Conservation (phyloP, 768 basidiomycete species). For the Dioszegia aurantiaca region DNA sequence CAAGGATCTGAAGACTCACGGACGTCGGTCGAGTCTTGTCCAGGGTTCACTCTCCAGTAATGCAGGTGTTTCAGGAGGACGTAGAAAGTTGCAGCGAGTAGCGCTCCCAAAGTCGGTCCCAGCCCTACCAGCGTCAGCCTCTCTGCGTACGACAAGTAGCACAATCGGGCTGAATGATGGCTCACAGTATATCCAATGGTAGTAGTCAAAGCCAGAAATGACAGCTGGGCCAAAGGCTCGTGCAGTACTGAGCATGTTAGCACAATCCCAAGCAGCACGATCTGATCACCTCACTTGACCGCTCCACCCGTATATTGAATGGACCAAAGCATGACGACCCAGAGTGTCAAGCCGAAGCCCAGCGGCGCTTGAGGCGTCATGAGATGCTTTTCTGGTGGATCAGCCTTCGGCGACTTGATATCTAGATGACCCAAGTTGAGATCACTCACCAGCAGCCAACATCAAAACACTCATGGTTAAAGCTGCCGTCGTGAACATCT, state of each 20-base stretch:
- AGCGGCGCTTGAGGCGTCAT: slow-evolving; percentile 45
- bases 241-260: slow-evolving; percentile 38
- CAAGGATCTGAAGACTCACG: slow-evolving; percentile 25
- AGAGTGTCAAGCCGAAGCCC: slow-evolving; percentile 43
- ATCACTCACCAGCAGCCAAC: slow-evolving; percentile 47
- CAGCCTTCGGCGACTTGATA: not conserved
- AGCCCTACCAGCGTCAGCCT: slow-evolving; percentile 54
- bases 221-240: slow-evolving; percentile 47
- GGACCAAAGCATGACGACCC: slow-evolving; percentile 45
- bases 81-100: slow-evolving; percentile 64
- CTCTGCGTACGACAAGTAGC: too few relatives aligned
- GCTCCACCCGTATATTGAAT: slow-evolving; percentile 46
- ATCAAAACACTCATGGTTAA: slow-evolving; percentile 46
- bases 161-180: too few relatives aligned
- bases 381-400: slow-evolving; percentile 30
- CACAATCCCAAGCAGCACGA: not conserved
- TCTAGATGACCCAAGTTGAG: not conserved
- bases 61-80: slow-evolving; percentile 57
- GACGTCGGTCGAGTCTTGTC: slow-evolving; percentile 55
- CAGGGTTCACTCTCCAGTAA: slow-evolving; percentile 57
- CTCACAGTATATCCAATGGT: slow-evolving; percentile 48
- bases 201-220: slow-evolving; percentile 38
- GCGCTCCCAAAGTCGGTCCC: slow-evolving; percentile 67
- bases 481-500: slow-evolving; percentile 48
- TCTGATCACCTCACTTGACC: slow-evolving; percentile 40